Conservation (phyloP, 257 asterid genomes). For the Eustoma russellianum region DNA sequence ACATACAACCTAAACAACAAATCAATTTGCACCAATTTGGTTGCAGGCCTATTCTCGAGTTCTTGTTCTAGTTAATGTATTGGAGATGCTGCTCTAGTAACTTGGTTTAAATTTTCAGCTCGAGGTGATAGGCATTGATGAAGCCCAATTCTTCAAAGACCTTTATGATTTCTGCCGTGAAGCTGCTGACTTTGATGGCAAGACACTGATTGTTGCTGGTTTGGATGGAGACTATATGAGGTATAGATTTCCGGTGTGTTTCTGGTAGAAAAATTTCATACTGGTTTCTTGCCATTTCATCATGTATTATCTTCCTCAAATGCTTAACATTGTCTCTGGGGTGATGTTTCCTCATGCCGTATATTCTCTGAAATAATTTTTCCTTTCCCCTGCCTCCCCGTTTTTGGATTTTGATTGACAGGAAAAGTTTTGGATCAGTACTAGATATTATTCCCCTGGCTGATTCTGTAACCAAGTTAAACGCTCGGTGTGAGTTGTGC, state of each 20-base stretch:
- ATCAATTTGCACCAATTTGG: not conserved
- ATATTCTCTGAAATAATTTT: too few relatives aligned
- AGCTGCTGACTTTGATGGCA: conserved; percentile 92
- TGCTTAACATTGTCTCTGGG: not conserved
- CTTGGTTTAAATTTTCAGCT: conserved; percentile 22
- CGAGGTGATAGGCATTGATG: conserved; percentile 92
- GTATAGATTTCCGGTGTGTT: conserved; percentile 19
- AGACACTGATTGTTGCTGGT: conserved; percentile 80
- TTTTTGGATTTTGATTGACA: conserved; percentile 17
- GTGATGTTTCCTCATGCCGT: not conserved
- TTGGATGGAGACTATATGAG: conserved; percentile 95
- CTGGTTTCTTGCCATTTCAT: too few relatives aligned
- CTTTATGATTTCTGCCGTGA: conserved; percentile 73
- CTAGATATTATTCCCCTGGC: conserved; percentile 83
- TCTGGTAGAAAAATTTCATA: too few relatives aligned
- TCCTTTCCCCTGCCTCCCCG: not conserved
- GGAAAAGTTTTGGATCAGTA: conserved; percentile 84
- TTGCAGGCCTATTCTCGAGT: not conserved
- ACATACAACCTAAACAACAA: too few relatives aligned
- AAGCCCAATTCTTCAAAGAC: conserved; percentile 91
- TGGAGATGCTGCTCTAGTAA: conserved; percentile 6
- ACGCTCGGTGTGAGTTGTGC: conserved; percentile 73
- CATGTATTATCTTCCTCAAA: not conserved
- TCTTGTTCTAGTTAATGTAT: conserved; percentile 4
- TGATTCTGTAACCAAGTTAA: conserved; percentile 74